Conservation (phyloP, 192 early-diverging fungal species). For the Rhizophagus clarus region DNA sequence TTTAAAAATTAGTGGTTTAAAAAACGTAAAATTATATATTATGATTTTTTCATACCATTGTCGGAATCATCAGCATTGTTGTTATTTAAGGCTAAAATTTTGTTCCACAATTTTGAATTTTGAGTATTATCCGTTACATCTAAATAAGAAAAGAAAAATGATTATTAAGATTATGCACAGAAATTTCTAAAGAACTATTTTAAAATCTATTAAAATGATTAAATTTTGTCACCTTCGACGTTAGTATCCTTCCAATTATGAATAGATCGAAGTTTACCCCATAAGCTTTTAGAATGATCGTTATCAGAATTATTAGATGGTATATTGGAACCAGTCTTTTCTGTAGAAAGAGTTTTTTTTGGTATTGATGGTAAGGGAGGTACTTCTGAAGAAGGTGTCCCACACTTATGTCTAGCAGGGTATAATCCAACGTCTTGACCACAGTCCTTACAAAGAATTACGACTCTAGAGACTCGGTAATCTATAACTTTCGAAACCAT, state of each 20-base stretch:
- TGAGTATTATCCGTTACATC: background rate
- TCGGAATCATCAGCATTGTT: conserved; percentile 17
- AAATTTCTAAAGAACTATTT: background rate
- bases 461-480: conserved; percentile 59
- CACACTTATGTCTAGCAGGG: conserved; percentile 57
- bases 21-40: background rate
- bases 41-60: background rate
- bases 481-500: conserved; percentile 30
- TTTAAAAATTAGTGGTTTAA: background rate
- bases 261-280: conserved; percentile 25
- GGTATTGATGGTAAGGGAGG: conserved; percentile 42
- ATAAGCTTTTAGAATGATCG: background rate
- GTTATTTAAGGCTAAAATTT: conserved; percentile 10
- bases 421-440: conserved; percentile 63
- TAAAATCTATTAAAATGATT: background rate
- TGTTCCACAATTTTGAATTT: conserved; percentile 21
- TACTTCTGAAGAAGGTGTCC: conserved; percentile 34
- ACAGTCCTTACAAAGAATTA: conserved; percentile 64
- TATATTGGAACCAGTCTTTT: background rate
- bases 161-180: background rate
- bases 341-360: conserved; percentile 20
- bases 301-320: background rate
- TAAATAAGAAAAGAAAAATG: background rate
- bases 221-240: conserved; percentile 2
- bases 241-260: conserved; percentile 10